These are phyloP conservation scores for Rutidosis leptorrhynchoides DNA, from an alignment of 129 eudicot genomes.

Conservation along the genomic window DNA sequence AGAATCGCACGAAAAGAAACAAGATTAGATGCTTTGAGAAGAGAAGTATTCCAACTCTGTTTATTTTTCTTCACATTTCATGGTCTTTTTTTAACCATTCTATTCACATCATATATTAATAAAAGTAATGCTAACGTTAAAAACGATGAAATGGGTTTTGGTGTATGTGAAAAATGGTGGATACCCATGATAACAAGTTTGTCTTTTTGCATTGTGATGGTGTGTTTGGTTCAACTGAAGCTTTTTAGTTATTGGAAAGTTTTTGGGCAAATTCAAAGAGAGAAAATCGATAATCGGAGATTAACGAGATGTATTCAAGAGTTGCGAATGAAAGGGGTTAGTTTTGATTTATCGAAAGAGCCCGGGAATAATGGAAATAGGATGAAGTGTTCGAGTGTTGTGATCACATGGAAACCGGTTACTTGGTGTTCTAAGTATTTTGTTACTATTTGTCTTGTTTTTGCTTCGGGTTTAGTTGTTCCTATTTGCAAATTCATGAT, in stretches of 20 bases:
- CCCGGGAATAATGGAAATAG: constrained; percentile 46
- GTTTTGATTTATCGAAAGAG: constrained; percentile 70
- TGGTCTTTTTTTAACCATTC: constrained; percentile 54
- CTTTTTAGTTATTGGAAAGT: constrained; percentile 73
- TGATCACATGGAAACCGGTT: constrained; percentile 78
- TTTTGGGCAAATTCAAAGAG: constrained; percentile 44
- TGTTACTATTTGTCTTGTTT: constrained; percentile 47
- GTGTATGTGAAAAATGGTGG: constrained; percentile 63
- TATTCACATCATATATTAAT: constrained; percentile 43
- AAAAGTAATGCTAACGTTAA: not conserved
- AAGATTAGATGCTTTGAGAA: constrained; percentile 39
- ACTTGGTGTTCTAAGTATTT: constrained; percentile 59
- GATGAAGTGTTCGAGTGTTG: constrained; percentile 89
- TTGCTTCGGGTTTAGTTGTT: constrained; percentile 48
- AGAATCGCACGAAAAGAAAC: constrained; percentile 51
- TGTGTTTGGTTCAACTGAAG: constrained; percentile 59
- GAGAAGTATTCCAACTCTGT: constrained; percentile 71
- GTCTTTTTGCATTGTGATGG: constrained; percentile 49
- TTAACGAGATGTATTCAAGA: constrained; percentile 64
- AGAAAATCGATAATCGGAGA: constrained; percentile 53
- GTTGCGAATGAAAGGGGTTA: constrained; percentile 78
- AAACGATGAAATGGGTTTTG: constrained; percentile 9
- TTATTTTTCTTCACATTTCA: constrained; percentile 70
- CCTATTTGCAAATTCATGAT: constrained; percentile 62
- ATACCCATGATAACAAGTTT: constrained; percentile 49